Evolutionary conservation across 2,329 filamentous ascomycete genomes (phyloP), one percentile per base, ranked within the genome.

Genomic region (Pseudogymnoascus sp.): DNA sequence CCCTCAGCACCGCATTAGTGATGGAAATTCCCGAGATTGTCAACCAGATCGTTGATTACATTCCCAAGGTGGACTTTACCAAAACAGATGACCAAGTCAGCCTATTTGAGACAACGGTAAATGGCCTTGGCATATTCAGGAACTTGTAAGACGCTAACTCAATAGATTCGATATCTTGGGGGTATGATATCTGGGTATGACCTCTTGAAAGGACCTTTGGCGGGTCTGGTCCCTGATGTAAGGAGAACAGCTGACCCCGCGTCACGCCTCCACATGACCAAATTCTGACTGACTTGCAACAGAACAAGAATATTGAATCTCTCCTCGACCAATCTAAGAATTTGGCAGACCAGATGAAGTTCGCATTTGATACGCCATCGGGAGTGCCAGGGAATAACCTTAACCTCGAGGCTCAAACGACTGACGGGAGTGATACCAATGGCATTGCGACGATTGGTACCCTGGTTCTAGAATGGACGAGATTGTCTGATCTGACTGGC

Each of bases 21-120:
- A 93, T 95, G 88, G 80, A 82, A 39, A 81, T 90, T 48, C 76
- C 78, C 29, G 78, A 86, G 13, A 84, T 89, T 25, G 85, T 94
- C 12, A 77, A 86, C 42, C 78, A 85, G 60, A 92, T 95, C 65
- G 74, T 96, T 18, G 78, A 87, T 5, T 87, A 86, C 70, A 82
- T 96, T 52, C 81, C 84, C 0, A 82, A 75, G 0, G 87, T 95
- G 69, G 79, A 95, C 73, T 96, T 90, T 70, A 81, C 81, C 42
- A 76, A 79, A 9, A 89, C 87, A 0, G 69, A 78, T 1, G 58
- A 64, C 7, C 74, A 78, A 8, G 85, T 96, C 58, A 93, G 88
- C 37, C 75, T 96, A 6, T 96, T 96, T 69, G 92, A 96, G 75
- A 95, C 90, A 0, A 96, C 90, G 0, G 96, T 96, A 70, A 86